A percentile compares a stretch with the other conserved stretches of the same genome.
These are phyloP conservation scores for Zygoascus meyerae DNA, from an alignment of 1,139 yeast genomes.

Conservation along the genomic window DNA sequence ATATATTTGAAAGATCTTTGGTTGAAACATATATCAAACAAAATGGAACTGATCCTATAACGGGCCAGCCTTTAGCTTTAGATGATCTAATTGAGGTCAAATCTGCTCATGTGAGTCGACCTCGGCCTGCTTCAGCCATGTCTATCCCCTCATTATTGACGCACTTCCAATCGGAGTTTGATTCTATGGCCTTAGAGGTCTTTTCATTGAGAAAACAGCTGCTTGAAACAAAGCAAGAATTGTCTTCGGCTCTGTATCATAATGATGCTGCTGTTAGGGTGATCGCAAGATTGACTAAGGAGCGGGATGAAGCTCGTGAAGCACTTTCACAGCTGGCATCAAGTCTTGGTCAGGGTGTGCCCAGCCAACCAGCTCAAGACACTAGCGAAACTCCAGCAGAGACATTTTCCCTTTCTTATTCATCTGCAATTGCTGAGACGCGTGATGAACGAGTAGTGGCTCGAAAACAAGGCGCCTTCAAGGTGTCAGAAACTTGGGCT, in stretches of 20 bases:
- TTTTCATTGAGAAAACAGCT: conserved; percentile 72
- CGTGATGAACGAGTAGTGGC: conserved; percentile 19
- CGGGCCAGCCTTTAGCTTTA: conserved; percentile 50
- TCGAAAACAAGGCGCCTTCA: conserved; percentile 19
- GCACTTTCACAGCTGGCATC: conserved; percentile 48
- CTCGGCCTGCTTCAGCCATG: conserved; percentile 48
- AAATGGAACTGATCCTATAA: conserved; percentile 71
- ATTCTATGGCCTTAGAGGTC: conserved; percentile 74
- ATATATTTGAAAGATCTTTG: conserved; percentile 61
- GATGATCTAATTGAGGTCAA: conserved; percentile 56
- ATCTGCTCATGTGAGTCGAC: conserved; percentile 34
- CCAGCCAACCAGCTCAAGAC: conserved; percentile 11
- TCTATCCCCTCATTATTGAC: conserved; percentile 77
- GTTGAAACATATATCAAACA: conserved; percentile 58
- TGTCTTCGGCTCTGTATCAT: conserved; percentile 71
- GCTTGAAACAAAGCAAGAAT: conserved; percentile 58
- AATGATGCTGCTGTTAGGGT: conserved; percentile 90
- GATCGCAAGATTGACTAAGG: conserved; percentile 65
- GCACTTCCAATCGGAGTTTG: conserved; percentile 85
- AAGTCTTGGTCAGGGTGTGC: conserved; percentile 20
- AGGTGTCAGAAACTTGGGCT: conserved; percentile 15
- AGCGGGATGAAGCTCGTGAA: conserved; percentile 63
- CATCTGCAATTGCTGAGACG: conserved; percentile 16
- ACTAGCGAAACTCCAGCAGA: conserved; percentile 2
- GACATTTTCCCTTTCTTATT: conserved; percentile 1